Evolutionary conservation across 805 yeast genomes (phyloP), one percentile per base, ranked within the genome.

Genomic region (Metschnikowia cerradonensis): DNA sequence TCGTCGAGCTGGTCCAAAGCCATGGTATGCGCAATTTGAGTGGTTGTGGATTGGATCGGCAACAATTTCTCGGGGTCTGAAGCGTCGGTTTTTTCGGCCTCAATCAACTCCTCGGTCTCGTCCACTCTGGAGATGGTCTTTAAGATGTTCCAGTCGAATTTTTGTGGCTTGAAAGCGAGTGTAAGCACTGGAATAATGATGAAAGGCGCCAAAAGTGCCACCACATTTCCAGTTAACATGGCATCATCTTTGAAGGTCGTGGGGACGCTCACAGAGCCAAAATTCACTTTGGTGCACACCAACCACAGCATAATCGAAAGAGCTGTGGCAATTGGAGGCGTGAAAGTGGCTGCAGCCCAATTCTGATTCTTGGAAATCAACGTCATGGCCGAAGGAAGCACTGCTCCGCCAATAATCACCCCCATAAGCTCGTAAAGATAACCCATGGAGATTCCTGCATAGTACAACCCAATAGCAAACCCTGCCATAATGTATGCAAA

Each of bases 391-490:
- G 86, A 80, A 1, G 96, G 96, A 42, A 88, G 68, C 5, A 90
- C 97, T 22, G 92, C 96, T 53, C 92, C 82, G 4, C 94, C 86
- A 48, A 90, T 88, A 42, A 90, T 86, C 51, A 90, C 81, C 49
- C 97, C 97, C 96, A 89, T 89, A 55, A 90, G 70, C 64, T 88
- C 88, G 67, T 89, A 89, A 38, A 90, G 74, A 70, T 85, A 90
- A 30, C 96, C 96, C 88, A 90, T 85, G 32, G 88, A 81, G 48
- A 90, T 84, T 20, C 84, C 86, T 17, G 92, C 95, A 60, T 90
- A 87, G 69, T 80, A 79, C 45, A 90, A 75, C 10, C 96, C 96
- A 56, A 86, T 83, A 17, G 96, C 80, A 65, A 90, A 88, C 0
- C 87, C 92, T 37, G 90, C 84, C 92, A 90, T 86, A 15, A 77